phyloP scores from a whole-genome alignment of 23 red algal genomes.

The Gracilaria domingensis region DNA sequence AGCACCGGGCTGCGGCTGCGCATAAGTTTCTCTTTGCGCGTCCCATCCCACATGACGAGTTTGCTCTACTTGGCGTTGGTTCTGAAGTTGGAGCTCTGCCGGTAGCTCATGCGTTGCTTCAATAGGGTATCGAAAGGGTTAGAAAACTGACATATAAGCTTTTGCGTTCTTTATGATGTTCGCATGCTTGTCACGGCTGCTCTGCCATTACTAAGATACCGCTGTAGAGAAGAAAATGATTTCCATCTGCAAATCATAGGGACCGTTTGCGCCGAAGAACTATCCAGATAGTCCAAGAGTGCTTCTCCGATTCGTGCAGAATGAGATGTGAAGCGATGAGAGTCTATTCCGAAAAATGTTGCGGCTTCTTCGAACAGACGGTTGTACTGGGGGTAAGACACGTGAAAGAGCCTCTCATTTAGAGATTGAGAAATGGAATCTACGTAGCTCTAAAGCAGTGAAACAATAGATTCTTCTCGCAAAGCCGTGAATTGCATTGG shows the following conservation, averaged over 20 bases:
- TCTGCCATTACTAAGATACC: constrained; percentile 9
- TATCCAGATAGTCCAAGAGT: not conserved
- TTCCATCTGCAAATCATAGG: constrained; percentile 9
- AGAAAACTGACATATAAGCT: too few species aligned
- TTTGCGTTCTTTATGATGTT: not conserved
- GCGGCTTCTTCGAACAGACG: not conserved
- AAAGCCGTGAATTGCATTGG: constrained; percentile 5
- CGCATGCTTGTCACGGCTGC: constrained; percentile 3
- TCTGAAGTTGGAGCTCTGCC: too few species aligned
- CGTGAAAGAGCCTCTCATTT: not conserved
- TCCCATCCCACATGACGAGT: too few species aligned
- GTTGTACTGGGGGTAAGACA: not conserved
- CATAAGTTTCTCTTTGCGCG: too few species aligned
- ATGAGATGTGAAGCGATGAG: not conserved
- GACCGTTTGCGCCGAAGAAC: constrained; percentile 24
- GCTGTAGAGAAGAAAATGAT: not conserved
- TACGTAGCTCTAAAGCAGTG: not conserved
- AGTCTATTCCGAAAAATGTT: not conserved
- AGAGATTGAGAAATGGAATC: not conserved
- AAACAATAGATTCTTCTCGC: not conserved
- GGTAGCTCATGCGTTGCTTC: too few species aligned
- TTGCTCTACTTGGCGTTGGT: too few species aligned
- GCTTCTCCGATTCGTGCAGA: constrained; percentile 45
- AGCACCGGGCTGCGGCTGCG: too few species aligned
- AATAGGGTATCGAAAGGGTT: too few species aligned